phyloP scores from a whole-genome alignment of 805 yeast species.

The Metschnikowia reukaufii region DNA sequence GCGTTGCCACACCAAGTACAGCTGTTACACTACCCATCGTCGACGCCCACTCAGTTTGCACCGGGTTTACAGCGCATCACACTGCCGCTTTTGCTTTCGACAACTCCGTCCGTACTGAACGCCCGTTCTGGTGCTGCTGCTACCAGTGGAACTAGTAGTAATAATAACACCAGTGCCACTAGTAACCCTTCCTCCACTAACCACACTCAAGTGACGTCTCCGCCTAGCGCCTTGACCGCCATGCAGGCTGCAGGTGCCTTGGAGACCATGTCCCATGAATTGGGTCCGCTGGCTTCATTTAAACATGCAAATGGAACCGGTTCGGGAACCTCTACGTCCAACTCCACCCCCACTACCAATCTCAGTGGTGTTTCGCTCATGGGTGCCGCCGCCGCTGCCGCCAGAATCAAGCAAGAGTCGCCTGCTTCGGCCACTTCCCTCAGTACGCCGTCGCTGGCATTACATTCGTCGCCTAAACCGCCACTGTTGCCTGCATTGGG shows the following conservation, averaged over 20 bases:
- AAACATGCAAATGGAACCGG: slow-evolving; percentile 19
- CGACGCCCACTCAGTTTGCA: slow-evolving; percentile 71
- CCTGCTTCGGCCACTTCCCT: slow-evolving; percentile 15
- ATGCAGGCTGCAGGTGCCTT: slow-evolving; percentile 46
- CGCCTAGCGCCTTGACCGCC: slow-evolving; percentile 21
- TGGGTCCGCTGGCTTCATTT: slow-evolving; percentile 46
- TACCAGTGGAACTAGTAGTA: too few relatives aligned
- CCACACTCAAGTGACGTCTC: slow-evolving; percentile 11
- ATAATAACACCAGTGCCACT: too few relatives aligned
- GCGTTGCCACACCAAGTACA: slow-evolving; percentile 39
- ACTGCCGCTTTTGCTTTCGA: slow-evolving; percentile 60
- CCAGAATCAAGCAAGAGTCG: slow-evolving; percentile 1
- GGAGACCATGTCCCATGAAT: slow-evolving; percentile 44
- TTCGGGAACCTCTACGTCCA: background rate
- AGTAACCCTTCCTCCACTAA: slow-evolving; percentile 8
- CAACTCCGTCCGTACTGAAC: slow-evolving; percentile 45
- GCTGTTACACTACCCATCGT: slow-evolving; percentile 63
- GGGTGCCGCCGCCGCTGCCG: slow-evolving; percentile 17
- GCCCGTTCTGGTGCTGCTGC: too few relatives aligned
- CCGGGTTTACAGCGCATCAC: slow-evolving; percentile 63
- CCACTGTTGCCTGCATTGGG: slow-evolving; percentile 38
- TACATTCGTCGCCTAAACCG: slow-evolving; percentile 25
- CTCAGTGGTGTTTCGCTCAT: slow-evolving; percentile 35
- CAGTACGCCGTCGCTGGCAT: slow-evolving; percentile 41
- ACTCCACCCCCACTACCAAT: slow-evolving; percentile 3